phyloP scores from a whole-genome alignment of 495 filamentous ascomycete genomes.

The Penicillium arizonense region DNA sequence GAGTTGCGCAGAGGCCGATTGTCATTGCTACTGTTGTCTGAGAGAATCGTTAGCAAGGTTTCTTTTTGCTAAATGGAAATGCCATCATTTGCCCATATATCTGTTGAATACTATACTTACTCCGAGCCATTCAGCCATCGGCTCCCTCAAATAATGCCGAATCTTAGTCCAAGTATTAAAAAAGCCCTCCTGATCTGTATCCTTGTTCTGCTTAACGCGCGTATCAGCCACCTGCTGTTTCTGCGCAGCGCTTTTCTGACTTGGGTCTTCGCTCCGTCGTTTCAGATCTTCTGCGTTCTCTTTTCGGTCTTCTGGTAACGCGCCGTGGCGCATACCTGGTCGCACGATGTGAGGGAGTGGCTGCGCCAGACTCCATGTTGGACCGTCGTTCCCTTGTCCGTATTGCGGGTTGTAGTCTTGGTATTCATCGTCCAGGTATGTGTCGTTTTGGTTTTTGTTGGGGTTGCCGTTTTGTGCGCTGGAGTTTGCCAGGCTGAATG shows the following conservation, averaged over 20 bases:
- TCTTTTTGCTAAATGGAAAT: background rate
- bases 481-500: conserved; percentile 12
- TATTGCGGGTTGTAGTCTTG: conserved; percentile 5
- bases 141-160: conserved; percentile 12
- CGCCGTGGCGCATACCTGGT: conserved; percentile 14
- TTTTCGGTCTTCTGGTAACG: conserved; percentile 10
- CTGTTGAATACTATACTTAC: background rate
- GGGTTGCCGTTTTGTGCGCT: conserved; percentile 7
- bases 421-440: conserved; percentile 1
- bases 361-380: conserved; percentile 6
- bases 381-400: background rate
- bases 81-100: background rate
- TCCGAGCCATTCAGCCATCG: conserved; percentile 19
- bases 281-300: background rate
- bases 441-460: conserved; percentile 3
- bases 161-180: conserved; percentile 16
- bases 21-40: conserved; percentile 17
- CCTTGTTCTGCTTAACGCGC: no score
- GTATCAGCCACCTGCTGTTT: no score
- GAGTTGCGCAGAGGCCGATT: conserved; percentile 13
- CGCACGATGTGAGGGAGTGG: conserved; percentile 12
- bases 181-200: conserved; percentile 8
- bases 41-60: background rate
- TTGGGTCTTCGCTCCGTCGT: background rate
- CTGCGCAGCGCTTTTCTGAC: no score